Percentiles rank a stretch among this genome's conserved stretches.
Conservation (phyloP, 257 asterid species). For the Penstemon eatonii region DNA sequence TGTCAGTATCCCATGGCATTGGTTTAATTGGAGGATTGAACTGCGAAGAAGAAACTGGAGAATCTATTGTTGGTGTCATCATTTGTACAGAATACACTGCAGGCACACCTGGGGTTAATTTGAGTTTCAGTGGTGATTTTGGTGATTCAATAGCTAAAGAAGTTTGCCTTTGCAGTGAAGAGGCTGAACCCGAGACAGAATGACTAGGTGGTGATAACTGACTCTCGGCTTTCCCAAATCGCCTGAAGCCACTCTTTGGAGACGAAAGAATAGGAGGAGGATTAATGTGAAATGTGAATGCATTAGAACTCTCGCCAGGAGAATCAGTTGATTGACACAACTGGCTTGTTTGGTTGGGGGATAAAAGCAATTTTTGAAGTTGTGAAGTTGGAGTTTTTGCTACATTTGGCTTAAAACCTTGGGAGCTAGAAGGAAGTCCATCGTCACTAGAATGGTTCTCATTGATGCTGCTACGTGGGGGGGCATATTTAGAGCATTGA, state of each 20-base stretch:
- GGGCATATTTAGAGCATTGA: constrained; percentile 6
- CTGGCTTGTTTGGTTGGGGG: constrained; percentile 11
- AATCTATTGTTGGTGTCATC: constrained; percentile 1
- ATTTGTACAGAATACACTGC: constrained; percentile 14
- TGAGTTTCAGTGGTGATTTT: constrained; percentile 29
- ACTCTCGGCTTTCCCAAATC: constrained; percentile 23
- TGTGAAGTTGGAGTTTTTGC: constrained; percentile 27
- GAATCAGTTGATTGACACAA: constrained; percentile 5
- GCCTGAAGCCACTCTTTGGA: constrained; percentile 18
- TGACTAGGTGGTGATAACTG: constrained; percentile 24
- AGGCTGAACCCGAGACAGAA: constrained; percentile 12
- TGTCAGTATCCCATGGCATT: constrained; percentile 8
- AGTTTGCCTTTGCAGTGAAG: constrained; percentile 12
- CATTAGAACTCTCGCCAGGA: constrained; percentile 4
- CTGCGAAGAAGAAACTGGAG: constrained; percentile 20
- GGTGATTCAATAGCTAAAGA: constrained; percentile 31
- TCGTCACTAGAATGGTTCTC: constrained; percentile 3
- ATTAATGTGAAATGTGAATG: constrained; percentile 20
- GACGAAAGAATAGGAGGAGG: constrained; percentile 41
- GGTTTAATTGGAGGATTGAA: constrained; percentile 26
- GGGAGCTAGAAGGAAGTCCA: constrained; percentile 3
- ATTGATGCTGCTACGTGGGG: background rate
- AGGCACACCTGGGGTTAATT: constrained; percentile 9
- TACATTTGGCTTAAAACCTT: constrained; percentile 21
- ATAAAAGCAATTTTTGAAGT: constrained; percentile 21